Evolutionary conservation across 441 rosid genomes (phyloP).

Genomic region (Populus hybrid): DNA sequence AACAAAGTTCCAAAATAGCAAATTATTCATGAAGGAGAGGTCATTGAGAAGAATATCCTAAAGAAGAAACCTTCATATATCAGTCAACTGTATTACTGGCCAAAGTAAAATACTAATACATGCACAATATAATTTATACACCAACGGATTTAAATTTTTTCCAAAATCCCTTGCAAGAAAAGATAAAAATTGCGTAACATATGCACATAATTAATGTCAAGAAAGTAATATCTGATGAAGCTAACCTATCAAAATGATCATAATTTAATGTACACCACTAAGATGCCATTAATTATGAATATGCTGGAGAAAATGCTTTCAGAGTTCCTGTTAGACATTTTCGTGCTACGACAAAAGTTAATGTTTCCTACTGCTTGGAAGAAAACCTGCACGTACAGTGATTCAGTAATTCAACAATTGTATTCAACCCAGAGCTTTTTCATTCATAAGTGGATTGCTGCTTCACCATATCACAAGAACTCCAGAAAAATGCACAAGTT

Average conservation of each 20-base stretch:
- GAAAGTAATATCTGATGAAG: conserved; percentile 5
- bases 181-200: not conserved
- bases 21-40: conserved; percentile 9
- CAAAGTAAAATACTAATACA: not conserved
- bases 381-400: not conserved
- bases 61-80: not conserved
- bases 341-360: not conserved
- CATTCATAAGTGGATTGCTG: not conserved
- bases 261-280: not conserved
- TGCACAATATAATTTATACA: conserved; percentile 12
- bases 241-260: not conserved
- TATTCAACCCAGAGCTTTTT: not conserved
- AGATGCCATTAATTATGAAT: not conserved
- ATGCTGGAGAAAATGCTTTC: not conserved
- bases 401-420: not conserved
- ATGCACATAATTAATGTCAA: not conserved
- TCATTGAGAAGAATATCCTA: conserved; percentile 3
- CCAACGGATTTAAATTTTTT: not conserved
- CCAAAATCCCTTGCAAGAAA: conserved; percentile 3
- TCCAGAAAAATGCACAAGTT: conserved; percentile 1
- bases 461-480: conserved; percentile 8
- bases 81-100: not conserved
- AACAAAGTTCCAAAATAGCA: conserved; percentile 8
- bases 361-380: not conserved
- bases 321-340: not conserved